Evolutionary conservation across 805 yeast species (phyloP), one percentile per base, ranked within the genome.

Genomic region (Yarrowia sp.): DNA sequence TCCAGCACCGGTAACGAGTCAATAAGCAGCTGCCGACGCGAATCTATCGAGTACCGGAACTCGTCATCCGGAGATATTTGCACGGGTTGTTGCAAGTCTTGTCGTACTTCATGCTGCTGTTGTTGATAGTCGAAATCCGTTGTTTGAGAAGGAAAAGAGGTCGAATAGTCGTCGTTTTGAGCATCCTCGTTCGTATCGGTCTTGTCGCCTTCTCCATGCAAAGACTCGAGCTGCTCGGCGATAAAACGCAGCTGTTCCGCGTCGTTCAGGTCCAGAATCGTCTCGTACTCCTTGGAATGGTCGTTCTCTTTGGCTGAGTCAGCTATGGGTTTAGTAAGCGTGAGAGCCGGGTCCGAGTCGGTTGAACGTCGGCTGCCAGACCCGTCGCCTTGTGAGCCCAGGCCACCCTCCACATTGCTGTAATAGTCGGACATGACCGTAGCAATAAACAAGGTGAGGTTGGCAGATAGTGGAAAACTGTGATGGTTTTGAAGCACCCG

Each of bases 1-100:
- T 92, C 97, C 66, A 92, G 76, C 0, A 90, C 83, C 0, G 96
- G 92, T 45, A 92, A 65, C 15, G 71, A 58, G 28, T 65, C 64
- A 11, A 65, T 53, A 22, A 64, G 15, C 28, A 65, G 43, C 22
- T 63, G 58, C n/a, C 50, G 32, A 4, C 48, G 38, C 6, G 67
- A 47, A 28, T 65, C 67, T 8, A 61, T 61, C 7, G 75, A 0
- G 92, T 82, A 69, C 87, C 86, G 64, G 17, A 65, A 47, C 43
- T 63, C 65, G 48, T 62, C 65, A 11, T 63, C 66, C 2, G 44
- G 41, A 7, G 50, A 33, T 18, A 17, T 28, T 10, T n/a, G 57
- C n/a, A 15, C 17, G 4, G n/a, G 10, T 8, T 44, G 35, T 8
- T 45, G 51, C 38, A 31, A 36, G 1, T 31, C 18, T 32, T 45